Evolutionary conservation across 441 rosid species (phyloP), one percentile per base, ranked within the genome.

Genomic region (Melastoma candidum): DNA sequence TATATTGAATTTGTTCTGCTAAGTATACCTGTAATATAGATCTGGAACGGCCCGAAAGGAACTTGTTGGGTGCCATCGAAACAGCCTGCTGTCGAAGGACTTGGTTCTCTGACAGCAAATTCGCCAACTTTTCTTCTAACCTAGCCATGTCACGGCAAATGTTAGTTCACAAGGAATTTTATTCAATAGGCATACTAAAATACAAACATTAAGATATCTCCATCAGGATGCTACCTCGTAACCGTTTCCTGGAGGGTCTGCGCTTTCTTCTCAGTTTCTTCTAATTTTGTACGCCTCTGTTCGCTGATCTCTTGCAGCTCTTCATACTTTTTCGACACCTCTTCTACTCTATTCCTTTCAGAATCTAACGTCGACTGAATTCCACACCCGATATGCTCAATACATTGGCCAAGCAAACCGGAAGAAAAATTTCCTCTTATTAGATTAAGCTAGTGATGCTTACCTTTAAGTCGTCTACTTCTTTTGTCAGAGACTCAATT

Each of bases 71-170:
- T 70, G 99, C 84, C 84, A 94, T 82, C 39, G 97, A 83, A 63
- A 94, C 87, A 53, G 96, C 95, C 69, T 94, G 99, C 65, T 94
- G 99, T 48, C 96, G 74, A 26, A 94, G 75, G 53, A 89, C 99
- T 83, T 87, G 80, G 63, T 89, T 89, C 77, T 89, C 99, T 7
- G 99, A 94, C 71, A 89, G 96, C 64, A 87, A 67, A 63, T 94
- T 94, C 57, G 61, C 59, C 55, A 89, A 77, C 69, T 87, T 94
- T 76, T 94, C 99, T 69, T 94, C 97, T 71, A 83, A 74, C 81
- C 97, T 87, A 66, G 63, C 44, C 48, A 53, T 46, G 59, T 46
- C 25, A 26, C 9, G 2, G 49, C 41, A 32, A 44, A 60, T 9
- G 50, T 32, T 54, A 61, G 49, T 13, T 39, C 46, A 46, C 46